phyloP scores from a whole-genome alignment of 352 stramenopile genomes.

The Pythium insidiosum region DNA sequence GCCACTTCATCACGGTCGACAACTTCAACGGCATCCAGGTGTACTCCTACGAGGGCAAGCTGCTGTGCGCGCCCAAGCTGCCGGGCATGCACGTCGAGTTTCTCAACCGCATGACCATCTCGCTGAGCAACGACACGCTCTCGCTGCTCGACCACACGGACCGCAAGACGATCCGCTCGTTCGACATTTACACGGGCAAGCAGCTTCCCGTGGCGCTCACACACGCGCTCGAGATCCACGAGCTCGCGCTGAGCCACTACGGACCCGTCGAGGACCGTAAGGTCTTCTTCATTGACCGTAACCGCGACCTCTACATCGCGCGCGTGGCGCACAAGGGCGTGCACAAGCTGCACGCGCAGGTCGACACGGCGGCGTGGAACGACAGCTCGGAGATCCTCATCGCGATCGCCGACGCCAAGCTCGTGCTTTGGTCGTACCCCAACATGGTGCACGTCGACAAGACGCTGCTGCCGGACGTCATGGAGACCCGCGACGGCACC shows the following conservation, averaged over 20 bases:
- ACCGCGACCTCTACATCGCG: slow-evolving; percentile 83
- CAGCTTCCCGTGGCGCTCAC: slow-evolving; percentile 47
- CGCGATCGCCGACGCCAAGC: slow-evolving; percentile 82
- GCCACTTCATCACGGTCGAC: slow-evolving; percentile 88
- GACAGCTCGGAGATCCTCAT: slow-evolving; percentile 83
- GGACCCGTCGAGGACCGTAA: slow-evolving; percentile 69
- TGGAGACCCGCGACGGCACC: slow-evolving; percentile 62
- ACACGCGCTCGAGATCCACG: slow-evolving; percentile 71
- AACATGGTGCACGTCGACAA: slow-evolving; percentile 88
- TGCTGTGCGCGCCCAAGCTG: slow-evolving; percentile 82
- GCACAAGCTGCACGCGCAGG: slow-evolving; percentile 87
- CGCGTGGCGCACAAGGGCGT: slow-evolving; percentile 38
- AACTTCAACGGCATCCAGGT: slow-evolving; percentile 85
- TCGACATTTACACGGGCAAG: slow-evolving; percentile 84
- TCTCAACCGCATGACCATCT: slow-evolving; percentile 78
- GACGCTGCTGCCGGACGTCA: slow-evolving; percentile 80
- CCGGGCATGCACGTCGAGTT: slow-evolving; percentile 84
- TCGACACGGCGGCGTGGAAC: slow-evolving; percentile 88
- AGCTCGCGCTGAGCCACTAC: slow-evolving; percentile 81
- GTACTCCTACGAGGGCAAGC: slow-evolving; percentile 91
- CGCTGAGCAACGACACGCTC: slow-evolving; percentile 82
- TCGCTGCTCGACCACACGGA: slow-evolving; percentile 87
- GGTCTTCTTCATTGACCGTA: slow-evolving; percentile 85
- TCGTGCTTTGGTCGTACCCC: slow-evolving; percentile 89
- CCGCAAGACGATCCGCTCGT: slow-evolving; percentile 84